Base-by-base conservation (phyloP, 2,329 filamentous ascomycete species). In the Epichloe festucae region DNA sequence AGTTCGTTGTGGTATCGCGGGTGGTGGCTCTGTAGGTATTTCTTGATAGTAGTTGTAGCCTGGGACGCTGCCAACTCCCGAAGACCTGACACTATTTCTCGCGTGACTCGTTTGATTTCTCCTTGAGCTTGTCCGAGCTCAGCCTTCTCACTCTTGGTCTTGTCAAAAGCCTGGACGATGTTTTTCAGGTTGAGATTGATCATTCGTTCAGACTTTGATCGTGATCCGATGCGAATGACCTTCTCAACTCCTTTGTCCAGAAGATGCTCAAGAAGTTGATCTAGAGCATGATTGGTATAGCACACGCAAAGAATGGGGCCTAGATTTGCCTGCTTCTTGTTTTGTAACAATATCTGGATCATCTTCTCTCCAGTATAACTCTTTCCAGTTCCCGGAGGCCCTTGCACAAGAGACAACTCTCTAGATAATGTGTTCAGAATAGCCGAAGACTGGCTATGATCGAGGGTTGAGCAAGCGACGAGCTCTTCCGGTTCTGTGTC, bases 321-420 rank as follows among this genome's bases (percentile, higher is more conserved):
- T 0, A 80, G 56, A 0, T 62, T 50, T 0, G 70, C 67, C 7
- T 57, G 55, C 0, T 41, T 35, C 47, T 70, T 71, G 55, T 73
- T 73, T 12, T 61, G 60, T 3, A 84, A 59, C 5, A 84, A 60
- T 0, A 73, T 70, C 53, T 76, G 75, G 53, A 84, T 74, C n/a
- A 86, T 61, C 43, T 75, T 70, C 2, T 79, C 71, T 3, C 82
- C 82, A 0, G 75, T 71, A 55, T 75, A 85, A 4, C 72, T 77
- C 60, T 87, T 87, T 0, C 84, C 84, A 0, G 84, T 87, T 0
- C 84, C 84, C 0, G 84, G 84, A 0, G 84, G 84, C 0, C 84
- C 84, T 65, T 87, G 82, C 11, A 86, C 82, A 4, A 86, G 67
- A 1, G 79, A 75, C 8, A 85, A 62, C 36, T 72, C 71, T 1